Conservation (phyloP, 2,329 filamentous ascomycete genomes). For the Aureobasidium sp. region DNA sequence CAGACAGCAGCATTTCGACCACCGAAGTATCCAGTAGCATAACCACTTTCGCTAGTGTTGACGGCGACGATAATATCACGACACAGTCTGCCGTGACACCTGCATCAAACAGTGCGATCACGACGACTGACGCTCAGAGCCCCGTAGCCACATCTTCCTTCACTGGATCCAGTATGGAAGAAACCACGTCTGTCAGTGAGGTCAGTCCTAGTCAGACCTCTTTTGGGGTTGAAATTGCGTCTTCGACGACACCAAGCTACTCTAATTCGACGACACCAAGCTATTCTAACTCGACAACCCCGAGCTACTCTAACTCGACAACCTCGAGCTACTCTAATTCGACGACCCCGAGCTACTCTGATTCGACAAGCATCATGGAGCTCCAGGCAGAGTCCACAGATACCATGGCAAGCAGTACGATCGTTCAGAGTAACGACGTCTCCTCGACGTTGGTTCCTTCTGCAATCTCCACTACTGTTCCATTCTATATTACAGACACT, state of each 20-base stretch:
- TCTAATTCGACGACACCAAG: neutral
- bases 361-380: neutral
- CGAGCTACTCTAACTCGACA: too few species aligned
- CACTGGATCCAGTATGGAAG: neutral
- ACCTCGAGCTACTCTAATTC: too few species aligned
- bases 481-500: neutral
- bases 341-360: too few species aligned
- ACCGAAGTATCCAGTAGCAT: neutral
- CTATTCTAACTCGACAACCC: too few species aligned
- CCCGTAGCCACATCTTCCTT: neutral
- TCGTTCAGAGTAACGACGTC: neutral
- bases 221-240: too few species aligned
- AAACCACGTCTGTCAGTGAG: neutral
- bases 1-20: neutral
- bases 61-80: neutral
- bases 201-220: neutral
- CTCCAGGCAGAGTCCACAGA: neutral
- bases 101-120: neutral
- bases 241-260: neutral
- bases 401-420: neutral
- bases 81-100: neutral
- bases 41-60: neutral
- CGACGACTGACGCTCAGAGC: neutral
- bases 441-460: neutral
- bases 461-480: neutral